Evolutionary conservation across 768 basidiomycete species (phyloP), one percentile per base, ranked within the genome.

Genomic region (Boletus speciosus): DNA sequence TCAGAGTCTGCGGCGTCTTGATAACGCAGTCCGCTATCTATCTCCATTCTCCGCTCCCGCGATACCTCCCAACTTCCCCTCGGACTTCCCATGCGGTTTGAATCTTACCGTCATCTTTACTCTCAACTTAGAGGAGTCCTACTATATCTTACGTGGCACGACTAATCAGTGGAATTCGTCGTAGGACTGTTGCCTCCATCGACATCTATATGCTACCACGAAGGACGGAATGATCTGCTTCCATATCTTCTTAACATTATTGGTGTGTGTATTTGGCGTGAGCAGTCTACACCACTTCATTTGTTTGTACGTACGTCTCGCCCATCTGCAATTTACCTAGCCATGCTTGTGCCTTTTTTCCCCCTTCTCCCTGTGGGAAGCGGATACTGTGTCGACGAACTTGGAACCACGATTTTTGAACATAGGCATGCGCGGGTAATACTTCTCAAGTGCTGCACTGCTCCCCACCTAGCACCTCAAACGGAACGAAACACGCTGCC

Each of bases 161-260:
- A 59, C 67, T 70, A 65, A 66, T 61, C 29, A 52, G 34, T 59
- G 67, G 54, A 55, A 46, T 51, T 52, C 7, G 56, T 57, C 56
- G 41, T 58, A 68, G 65, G 66, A 56, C 46, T 46, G 50, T 53
- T 54, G 40, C 52, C 54, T 58, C 51, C 41, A 50, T 27, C 49
- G 35, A 45, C 43, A 57, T 51, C 52, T 47, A 59, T 56, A 59
- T 54, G 53, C 49, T 49, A 49, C 51, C 47, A 37, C 36, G 39
- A 57, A 59, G 55, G 64, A 66, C 61, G 51, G 53, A 40, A 42
- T 47, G 58, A 43, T 51, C 47, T 62, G 48, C 62, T 55, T 55
- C 43, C 37, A 57, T 61, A 59, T 47, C 46, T 32, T 47, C 19
- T 50, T 61, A 69, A 70, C 55, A 58, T 70, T 70, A 60, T 63